phyloP scores from a whole-genome alignment of 805 yeast genomes.

The Kodamaea neixiangensis region DNA sequence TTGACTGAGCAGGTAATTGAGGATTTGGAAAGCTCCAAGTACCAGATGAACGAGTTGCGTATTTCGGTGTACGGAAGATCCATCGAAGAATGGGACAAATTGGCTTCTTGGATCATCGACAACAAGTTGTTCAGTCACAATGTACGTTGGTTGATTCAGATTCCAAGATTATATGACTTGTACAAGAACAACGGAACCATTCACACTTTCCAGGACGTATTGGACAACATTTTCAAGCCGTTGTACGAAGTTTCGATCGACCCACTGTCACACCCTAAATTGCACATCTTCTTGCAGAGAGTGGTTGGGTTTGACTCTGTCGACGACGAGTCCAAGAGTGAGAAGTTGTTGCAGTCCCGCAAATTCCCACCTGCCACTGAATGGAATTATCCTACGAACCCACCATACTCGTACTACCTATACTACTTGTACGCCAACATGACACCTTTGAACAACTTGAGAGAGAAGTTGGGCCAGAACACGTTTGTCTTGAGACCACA shows the following conservation, averaged over 20 bases:
- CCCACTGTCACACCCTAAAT: constrained; percentile 88
- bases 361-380: constrained; percentile 83
- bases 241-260: constrained; percentile 85
- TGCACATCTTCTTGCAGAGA: constrained; percentile 83
- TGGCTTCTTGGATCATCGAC: constrained; percentile 94
- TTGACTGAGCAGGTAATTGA: constrained; percentile 90
- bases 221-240: constrained; percentile 81
- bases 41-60: constrained; percentile 96
- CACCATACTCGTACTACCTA: constrained; percentile 96
- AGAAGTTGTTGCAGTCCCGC: constrained; percentile 69
- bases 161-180: constrained; percentile 90
- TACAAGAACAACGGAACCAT: constrained; percentile 79
- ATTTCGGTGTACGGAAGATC: constrained; percentile 93
- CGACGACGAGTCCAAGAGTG: constrained; percentile 95
- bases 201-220: constrained; percentile 68
- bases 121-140: constrained; percentile 89
- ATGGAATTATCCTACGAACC: constrained; percentile 80
- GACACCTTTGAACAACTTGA: constrained; percentile 82
- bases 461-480: constrained; percentile 72
- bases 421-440: constrained; percentile 87
- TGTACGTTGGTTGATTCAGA: constrained; percentile 95
- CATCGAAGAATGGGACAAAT: constrained; percentile 88
- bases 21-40: constrained; percentile 92
- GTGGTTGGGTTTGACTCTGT: constrained; percentile 98
- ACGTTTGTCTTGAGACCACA: constrained; percentile 97